A percentile compares a stretch with the other conserved stretches of the same genome.
Conservation (phyloP, 345 rosid genomes). For the Hibiscus tridactylites region DNA sequence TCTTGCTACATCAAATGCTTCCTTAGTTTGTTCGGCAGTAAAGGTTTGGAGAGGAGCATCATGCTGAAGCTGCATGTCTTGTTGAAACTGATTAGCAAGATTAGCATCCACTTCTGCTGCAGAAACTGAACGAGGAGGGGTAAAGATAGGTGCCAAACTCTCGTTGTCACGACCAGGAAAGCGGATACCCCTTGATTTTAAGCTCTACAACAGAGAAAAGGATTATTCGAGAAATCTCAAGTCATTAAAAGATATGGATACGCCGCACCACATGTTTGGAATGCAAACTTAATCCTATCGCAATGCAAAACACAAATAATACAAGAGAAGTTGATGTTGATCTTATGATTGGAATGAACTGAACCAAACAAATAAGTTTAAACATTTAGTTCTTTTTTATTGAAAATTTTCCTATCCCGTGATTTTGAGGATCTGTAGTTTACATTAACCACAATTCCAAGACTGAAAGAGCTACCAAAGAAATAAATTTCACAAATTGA, state of each 20-base stretch:
- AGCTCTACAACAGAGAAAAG: conserved; percentile 37
- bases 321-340: not conserved
- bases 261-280: not conserved
- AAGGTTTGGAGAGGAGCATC: conserved; percentile 51
- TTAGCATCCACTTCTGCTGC: conserved; percentile 44
- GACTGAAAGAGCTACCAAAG: not conserved
- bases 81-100: conserved; percentile 36
- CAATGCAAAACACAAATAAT: not conserved
- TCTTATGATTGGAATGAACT: not conserved
- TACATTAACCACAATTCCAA: not conserved
- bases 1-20: conserved; percentile 90
- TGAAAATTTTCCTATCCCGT: not conserved
- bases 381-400: not conserved
- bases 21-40: conserved; percentile 79
- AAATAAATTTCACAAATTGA: not conserved
- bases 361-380: not conserved
- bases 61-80: conserved; percentile 31
- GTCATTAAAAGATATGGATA: not conserved
- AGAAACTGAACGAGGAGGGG: conserved; percentile 78
- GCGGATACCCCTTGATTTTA: conserved; percentile 84
- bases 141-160: conserved; percentile 92
- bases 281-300: not conserved
- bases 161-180: conserved; percentile 97
- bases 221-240: conserved; percentile 3
- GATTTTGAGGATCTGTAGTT: not conserved